phyloP scores from a whole-genome alignment of 139 green algal species.

The Tetraselmis chui region DNA sequence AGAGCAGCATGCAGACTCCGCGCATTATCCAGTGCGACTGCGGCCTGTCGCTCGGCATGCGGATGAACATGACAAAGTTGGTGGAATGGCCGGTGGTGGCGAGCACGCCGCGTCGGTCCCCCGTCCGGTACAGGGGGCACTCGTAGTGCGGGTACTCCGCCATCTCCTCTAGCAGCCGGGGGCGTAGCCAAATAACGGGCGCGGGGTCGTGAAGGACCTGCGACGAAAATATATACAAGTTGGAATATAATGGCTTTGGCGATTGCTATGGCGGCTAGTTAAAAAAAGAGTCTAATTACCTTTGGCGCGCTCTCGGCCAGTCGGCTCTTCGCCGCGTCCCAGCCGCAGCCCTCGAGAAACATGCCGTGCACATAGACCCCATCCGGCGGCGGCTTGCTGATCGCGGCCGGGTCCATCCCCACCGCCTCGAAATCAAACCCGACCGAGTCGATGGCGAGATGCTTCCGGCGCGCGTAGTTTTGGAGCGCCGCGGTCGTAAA shows the following conservation, averaged over 20 bases:
- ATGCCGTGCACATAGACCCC: conserved; percentile 31
- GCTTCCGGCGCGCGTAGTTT: conserved; percentile 72
- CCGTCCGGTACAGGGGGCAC: conserved; percentile 32
- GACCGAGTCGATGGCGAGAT: conserved; percentile 33
- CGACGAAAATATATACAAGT: no score
- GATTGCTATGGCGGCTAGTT: no score
- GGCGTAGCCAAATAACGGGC: conserved; percentile 29
- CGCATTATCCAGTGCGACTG: conserved; percentile 29
- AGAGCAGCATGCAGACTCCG: conserved; percentile 24
- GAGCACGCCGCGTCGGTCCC: conserved; percentile 26
- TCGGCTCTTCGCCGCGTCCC: conserved; percentile 16
- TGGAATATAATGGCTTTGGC: no score
- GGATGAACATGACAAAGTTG: conserved; percentile 29
- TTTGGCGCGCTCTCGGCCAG: conserved; percentile 27
- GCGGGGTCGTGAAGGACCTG: no score
- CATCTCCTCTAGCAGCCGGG: conserved; percentile 1
- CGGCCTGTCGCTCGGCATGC: conserved; percentile 20
- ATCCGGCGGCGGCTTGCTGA: not conserved
- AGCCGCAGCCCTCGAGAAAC: conserved; percentile 32
- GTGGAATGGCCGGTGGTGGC: conserved; percentile 34
- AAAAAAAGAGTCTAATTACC: conserved; percentile 45
- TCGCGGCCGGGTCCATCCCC: not conserved
- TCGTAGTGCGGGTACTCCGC: conserved; percentile 23
- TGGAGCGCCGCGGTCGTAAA: conserved; percentile 85
- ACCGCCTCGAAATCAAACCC: conserved; percentile 30